These are phyloP conservation scores for Casuarina glauca DNA, from an alignment of 306 rosid genomes.

Conservation along the genomic window DNA sequence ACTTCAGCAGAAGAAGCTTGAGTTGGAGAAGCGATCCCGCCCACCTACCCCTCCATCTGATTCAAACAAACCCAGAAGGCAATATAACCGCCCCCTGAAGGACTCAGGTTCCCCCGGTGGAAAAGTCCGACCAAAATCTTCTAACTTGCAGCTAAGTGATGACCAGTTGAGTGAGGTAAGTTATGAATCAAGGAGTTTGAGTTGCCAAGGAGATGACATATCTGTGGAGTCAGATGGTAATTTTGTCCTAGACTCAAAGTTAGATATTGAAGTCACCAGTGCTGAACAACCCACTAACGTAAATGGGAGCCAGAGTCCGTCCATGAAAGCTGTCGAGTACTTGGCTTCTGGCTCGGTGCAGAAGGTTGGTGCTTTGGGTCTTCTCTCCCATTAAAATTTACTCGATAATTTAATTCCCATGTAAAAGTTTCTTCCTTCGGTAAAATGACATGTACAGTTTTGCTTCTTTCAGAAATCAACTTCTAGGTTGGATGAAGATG, in stretches of 20 bases:
- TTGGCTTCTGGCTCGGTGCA: slow-evolving; percentile 49
- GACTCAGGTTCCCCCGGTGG: slow-evolving; percentile 59
- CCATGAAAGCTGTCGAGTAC: slow-evolving; percentile 44
- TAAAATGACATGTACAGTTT: neutral
- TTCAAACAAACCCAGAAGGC: slow-evolving; percentile 57
- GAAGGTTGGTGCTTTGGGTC: slow-evolving; percentile 46
- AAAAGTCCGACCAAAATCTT: slow-evolving; percentile 49
- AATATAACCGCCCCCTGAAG: slow-evolving; percentile 43
- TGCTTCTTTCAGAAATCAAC: slow-evolving; percentile 51
- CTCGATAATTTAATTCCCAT: slow-evolving; percentile 18
- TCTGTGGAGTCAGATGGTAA: slow-evolving; percentile 47
- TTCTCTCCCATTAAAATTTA: slow-evolving; percentile 23
- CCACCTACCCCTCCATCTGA: slow-evolving; percentile 64
- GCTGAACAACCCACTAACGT: slow-evolving; percentile 34
- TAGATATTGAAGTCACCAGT: slow-evolving; percentile 59
- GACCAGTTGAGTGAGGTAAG: slow-evolving; percentile 68
- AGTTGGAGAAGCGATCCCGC: slow-evolving; percentile 67
- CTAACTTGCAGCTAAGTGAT: slow-evolving; percentile 45
- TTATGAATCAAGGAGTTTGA: slow-evolving; percentile 54
- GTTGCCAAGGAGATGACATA: slow-evolving; percentile 61
- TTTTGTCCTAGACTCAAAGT: slow-evolving; percentile 33
- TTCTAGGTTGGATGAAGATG: slow-evolving; percentile 52
- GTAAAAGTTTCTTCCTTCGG: neutral
- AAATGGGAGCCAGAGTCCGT: slow-evolving; percentile 48
- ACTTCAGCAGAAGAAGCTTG: slow-evolving; percentile 71